Conservation (phyloP, 176 grass and related monocot species). For the Eragrostis nindensis region DNA sequence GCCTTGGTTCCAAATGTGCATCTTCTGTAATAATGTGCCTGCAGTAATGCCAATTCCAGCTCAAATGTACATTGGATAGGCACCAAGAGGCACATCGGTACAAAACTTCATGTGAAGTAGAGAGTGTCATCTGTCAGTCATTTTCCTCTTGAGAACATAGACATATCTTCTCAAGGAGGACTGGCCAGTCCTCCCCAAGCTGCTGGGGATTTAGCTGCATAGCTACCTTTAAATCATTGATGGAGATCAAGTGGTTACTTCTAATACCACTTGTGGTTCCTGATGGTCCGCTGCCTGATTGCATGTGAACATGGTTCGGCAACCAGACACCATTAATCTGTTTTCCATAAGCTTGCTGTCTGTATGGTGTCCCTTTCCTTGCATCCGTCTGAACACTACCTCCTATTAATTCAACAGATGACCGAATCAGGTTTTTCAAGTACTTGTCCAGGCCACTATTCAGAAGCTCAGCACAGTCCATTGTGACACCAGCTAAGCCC, state of each 20-base stretch:
- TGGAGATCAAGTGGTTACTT: slow-evolving; percentile 51
- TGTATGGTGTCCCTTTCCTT: slow-evolving; percentile 48
- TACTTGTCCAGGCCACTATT: slow-evolving; percentile 79
- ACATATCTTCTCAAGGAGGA: slow-evolving; percentile 90
- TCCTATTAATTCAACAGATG: slow-evolving; percentile 69
- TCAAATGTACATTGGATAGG: slow-evolving; percentile 61
- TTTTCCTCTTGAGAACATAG: slow-evolving; percentile 70
- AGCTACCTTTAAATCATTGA: slow-evolving; percentile 86
- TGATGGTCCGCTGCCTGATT: slow-evolving; percentile 46
- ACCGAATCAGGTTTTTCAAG: slow-evolving; percentile 78
- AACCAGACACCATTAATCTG: slow-evolving; percentile 69
- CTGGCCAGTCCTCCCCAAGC: slow-evolving; percentile 81
- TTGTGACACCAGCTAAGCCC: slow-evolving; percentile 63
- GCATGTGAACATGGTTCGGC: slow-evolving; percentile 54
- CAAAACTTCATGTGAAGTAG: slow-evolving; percentile 55
- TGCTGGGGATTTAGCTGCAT: slow-evolving; percentile 93
- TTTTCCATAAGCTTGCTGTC: slow-evolving; percentile 48
- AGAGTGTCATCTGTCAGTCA: slow-evolving; percentile 52
- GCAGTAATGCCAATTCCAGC: slow-evolving; percentile 40
- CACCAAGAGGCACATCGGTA: slow-evolving; percentile 54
- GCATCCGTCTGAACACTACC: slow-evolving; percentile 49
- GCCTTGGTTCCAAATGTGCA: slow-evolving; percentile 43
- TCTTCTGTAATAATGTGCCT: slow-evolving; percentile 51
- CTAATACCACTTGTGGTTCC: slow-evolving; percentile 46
- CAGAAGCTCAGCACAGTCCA: slow-evolving; percentile 78